phyloP scores from a whole-genome alignment of 257 asterid genomes.

The Mentha longifolia region DNA sequence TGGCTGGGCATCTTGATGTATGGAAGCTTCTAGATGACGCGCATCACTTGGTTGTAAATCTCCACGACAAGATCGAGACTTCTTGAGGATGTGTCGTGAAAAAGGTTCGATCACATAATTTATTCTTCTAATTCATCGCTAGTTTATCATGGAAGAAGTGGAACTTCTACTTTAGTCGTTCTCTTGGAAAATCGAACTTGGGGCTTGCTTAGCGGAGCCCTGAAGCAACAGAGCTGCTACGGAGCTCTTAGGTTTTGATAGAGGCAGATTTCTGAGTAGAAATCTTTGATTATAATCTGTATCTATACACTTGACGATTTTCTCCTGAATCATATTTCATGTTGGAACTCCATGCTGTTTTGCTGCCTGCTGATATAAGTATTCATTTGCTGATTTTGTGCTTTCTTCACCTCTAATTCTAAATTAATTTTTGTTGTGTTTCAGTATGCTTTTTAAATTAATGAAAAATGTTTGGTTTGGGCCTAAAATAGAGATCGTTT shows the following conservation, averaged over 20 bases:
- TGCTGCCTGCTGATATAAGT: neutral
- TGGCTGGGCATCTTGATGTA: constrained; percentile 89
- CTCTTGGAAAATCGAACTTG: constrained; percentile 13
- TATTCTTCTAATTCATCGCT: constrained; percentile 26
- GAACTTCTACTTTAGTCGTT: neutral
- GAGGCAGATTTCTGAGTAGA: constrained; percentile 12
- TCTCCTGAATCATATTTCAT: constrained; percentile 6
- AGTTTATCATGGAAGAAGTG: neutral
- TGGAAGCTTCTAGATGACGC: constrained; percentile 95
- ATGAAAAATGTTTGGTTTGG: too few relatives aligned
- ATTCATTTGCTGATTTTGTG: neutral
- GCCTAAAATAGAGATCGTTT: too few relatives aligned
- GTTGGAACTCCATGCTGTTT: neutral
- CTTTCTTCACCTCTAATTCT: neutral
- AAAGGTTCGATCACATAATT: constrained; percentile 19
- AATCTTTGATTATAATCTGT: constrained; percentile 28
- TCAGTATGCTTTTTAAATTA: too few relatives aligned
- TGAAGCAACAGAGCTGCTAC: constrained; percentile 24
- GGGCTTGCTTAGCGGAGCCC: neutral
- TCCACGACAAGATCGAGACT: constrained; percentile 75
- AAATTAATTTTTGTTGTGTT: too few relatives aligned
- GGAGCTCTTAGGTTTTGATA: constrained; percentile 27
- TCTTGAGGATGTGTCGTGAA: constrained; percentile 32
- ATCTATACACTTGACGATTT: constrained; percentile 20
- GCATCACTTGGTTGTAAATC: constrained; percentile 75